Base-by-base conservation (phyloP, 73 alveolate genomes). In the Paramecium tetraurelia region DNA sequence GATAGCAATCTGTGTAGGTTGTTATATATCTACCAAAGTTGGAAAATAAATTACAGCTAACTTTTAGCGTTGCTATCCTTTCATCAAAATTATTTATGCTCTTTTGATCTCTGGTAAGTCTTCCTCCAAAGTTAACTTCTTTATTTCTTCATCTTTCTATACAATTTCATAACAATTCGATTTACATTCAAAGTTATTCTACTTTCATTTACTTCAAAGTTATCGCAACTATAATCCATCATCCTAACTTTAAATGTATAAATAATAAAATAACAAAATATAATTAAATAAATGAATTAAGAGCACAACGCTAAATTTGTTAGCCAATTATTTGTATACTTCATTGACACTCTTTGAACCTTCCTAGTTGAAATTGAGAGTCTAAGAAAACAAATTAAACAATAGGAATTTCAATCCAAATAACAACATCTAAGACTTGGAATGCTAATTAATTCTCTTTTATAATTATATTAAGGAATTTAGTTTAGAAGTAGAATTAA, bases 81-180 rank as follows among this genome's bases (percentile, higher is more conserved):
- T 77, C 70, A 77, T 35, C 14, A 77, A 21, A 9, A 77, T 77
- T 35, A 44, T 35, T 77, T 77, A 41, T 35, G 89, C 75, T 77
- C 89, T 77, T 77, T 77, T 77, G 71, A 44, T 18, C 46, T 77
- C 89, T 5, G 71, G 27, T 77, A 77, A 77, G 46, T 77, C 89
- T 44, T 77, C 89, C 8, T 77, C 89, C 5, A 77, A 31, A 18
- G 71, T 77, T 31, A 77, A 41, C 24, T 44, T 38, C 89, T 77
- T 77, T 16, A 77, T 18, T 1, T 43, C 76, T 18, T 80, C 90
- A 22, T 80, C 90, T 80, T 46, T 80, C 90, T 80, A 43, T 22
- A 21, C 58, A 41, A 75, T 12, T 21, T 44, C 5, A 80, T 44
- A 40, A 21, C 22, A 7, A 80, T 44, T 22, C 36, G 43, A 43